phyloP scores from a whole-genome alignment of 2,329 filamentous ascomycete genomes.

The Diaporthe citri region DNA sequence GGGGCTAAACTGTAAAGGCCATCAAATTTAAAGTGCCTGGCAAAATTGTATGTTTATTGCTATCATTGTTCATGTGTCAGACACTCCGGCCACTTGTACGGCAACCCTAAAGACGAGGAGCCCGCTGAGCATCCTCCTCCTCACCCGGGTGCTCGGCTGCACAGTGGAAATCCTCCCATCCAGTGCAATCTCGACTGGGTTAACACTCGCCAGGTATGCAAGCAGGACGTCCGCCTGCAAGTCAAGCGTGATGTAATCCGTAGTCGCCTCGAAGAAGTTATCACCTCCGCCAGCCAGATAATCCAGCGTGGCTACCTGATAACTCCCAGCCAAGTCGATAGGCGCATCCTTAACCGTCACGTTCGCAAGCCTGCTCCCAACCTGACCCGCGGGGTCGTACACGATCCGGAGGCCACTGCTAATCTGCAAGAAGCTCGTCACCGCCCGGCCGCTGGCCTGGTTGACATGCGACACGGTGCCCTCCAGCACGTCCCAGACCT shows the following conservation, averaged over 20 bases:
- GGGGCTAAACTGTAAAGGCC: too few relatives aligned
- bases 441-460: slow-evolving; percentile 63
- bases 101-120: neutral
- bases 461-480: slow-evolving; percentile 68
- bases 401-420: slow-evolving; percentile 67
- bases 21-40: too few relatives aligned
- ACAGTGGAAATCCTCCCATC: slow-evolving; percentile 53
- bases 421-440: slow-evolving; percentile 73
- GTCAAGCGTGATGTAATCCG: slow-evolving; percentile 57
- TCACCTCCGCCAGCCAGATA: slow-evolving; percentile 74
- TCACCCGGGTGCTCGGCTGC: neutral
- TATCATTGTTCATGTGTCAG: neutral
- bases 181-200: slow-evolving; percentile 54
- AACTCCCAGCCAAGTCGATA: slow-evolving; percentile 60
- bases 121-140: neutral
- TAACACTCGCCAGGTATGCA: slow-evolving; percentile 53
- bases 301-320: slow-evolving; percentile 72
- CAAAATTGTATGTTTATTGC: neutral
- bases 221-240: slow-evolving; percentile 64
- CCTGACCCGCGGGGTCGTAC: slow-evolving; percentile 65
- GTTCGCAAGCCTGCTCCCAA: slow-evolving; percentile 64
- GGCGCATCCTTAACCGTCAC: slow-evolving; percentile 63
- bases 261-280: slow-evolving; percentile 60
- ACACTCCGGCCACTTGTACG: too few relatives aligned
- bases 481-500: slow-evolving; percentile 70